Base-by-base conservation (phyloP, 2,329 filamentous ascomycete genomes). In the Trichoderma guizhouense region DNA sequence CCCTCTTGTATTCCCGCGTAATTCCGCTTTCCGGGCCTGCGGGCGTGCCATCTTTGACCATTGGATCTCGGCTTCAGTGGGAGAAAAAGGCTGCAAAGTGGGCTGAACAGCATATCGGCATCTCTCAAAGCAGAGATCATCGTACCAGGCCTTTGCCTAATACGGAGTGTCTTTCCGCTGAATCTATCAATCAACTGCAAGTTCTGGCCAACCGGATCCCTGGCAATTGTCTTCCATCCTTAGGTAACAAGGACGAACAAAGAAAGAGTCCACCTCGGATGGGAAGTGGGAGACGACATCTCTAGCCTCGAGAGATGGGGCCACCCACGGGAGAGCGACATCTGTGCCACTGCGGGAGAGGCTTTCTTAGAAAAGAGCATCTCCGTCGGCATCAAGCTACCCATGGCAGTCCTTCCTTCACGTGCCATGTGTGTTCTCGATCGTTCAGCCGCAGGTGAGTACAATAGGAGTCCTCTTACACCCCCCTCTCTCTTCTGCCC, bases 321-420 rank as follows among this genome's bases (percentile, higher is more conserved):
- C 73, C 72, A 5, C 69, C 58, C 51, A 57, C 73, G n/a, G 69
- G 69, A 26, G 71, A 74, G 67, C 78, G 79, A n/a, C 79, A 80
- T 76, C 71, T 75, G 8, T 83, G 82, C 62, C 81, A 83, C 55
- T 83, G 82, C 69, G 82, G 82, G 14, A 82, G 81, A 73, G 78
- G 78, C 24, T 83, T 83, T 71, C 77, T 83, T 55, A 76, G 82
- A 71, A 83, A 83, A 65, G 82, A 83, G 71, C 82, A 83, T 55
- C 74, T 83, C 47, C 74, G 80, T 7, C 77, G 82, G 5, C 82
- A 83, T 73, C 79, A 83, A 74, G 82, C 82, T 5, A 82, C 80
- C 3, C 82, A 83, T 73, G 75, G 77, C 21, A 78, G 79, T 26
- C 78, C 78, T 14, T 77, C 79, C 24, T 82, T 82, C 72, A 72